Evolutionary conservation across 306 rosid genomes (phyloP).

Genomic region (Elaeagnus macrophylla): DNA sequence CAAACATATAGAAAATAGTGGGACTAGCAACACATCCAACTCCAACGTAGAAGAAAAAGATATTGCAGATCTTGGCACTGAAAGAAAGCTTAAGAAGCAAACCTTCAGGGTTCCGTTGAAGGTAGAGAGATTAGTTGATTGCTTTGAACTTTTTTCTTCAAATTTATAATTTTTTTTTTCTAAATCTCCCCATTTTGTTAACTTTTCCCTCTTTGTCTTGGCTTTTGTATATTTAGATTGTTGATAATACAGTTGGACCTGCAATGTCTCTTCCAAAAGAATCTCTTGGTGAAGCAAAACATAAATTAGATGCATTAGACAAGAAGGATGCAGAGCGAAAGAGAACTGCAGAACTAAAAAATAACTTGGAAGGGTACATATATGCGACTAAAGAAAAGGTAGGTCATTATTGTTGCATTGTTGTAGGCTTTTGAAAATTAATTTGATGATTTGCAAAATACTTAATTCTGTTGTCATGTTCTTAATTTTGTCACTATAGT

Average conservation of each 20-base stretch:
- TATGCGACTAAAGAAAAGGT: slow-evolving; percentile 93
- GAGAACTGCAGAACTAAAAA: slow-evolving; percentile 85
- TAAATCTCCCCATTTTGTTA: slow-evolving; percentile 1
- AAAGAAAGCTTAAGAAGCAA: slow-evolving; percentile 72
- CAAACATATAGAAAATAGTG: slow-evolving; percentile 42
- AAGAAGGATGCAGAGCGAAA: slow-evolving; percentile 82
- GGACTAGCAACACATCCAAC: slow-evolving; percentile 31
- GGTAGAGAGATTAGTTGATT: slow-evolving; percentile 37
- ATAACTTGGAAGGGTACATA: slow-evolving; percentile 87
- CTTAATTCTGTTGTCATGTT: no score
- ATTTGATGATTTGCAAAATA: no score
- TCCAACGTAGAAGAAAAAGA: slow-evolving; percentile 41
- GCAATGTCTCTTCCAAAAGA: slow-evolving; percentile 61
- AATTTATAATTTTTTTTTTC: neutral
- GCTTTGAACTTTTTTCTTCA: neutral
- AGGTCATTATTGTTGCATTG: slow-evolving; percentile 10
- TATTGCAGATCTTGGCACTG: slow-evolving; percentile 43
- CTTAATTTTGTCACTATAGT: no score
- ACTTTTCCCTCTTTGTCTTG: slow-evolving; percentile 5
- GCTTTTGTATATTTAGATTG: slow-evolving; percentile 40
- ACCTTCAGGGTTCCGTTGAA: slow-evolving; percentile 80
- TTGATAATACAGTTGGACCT: slow-evolving; percentile 57
- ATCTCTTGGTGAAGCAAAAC: slow-evolving; percentile 64
- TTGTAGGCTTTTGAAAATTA: no score
- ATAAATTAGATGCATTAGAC: slow-evolving; percentile 66